A percentile compares a stretch with the other conserved stretches of the same genome.
phyloP scores from a whole-genome alignment of 2,329 filamentous ascomycete genomes.

The Diatrype stigma region DNA sequence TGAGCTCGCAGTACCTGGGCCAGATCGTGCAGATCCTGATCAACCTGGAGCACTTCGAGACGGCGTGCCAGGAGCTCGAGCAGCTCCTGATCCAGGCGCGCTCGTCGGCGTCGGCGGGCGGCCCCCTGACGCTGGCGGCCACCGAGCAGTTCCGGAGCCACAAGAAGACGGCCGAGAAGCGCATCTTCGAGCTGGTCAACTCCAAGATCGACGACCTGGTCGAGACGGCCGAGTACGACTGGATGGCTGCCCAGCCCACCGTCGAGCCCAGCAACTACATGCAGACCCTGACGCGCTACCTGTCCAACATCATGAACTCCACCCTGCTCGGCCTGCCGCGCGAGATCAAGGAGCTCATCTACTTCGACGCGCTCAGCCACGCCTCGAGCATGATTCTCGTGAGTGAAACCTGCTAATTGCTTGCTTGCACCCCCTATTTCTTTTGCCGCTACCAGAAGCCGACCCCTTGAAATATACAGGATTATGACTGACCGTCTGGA shows the following conservation, averaged over 20 bases:
- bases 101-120: conserved; percentile 75
- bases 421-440: too few relatives aligned
- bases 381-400: conserved; percentile 82
- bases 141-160: conserved; percentile 83
- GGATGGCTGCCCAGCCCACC: conserved; percentile 57
- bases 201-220: conserved; percentile 98
- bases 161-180: conserved; percentile 94
- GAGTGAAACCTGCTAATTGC: conserved; percentile 23
- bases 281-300: conserved; percentile 86
- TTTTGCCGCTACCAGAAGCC: too few relatives aligned
- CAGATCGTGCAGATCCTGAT: conserved; percentile 99
- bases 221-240: conserved; percentile 96
- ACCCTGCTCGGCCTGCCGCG: conserved; percentile 89
- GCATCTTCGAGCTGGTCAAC: conserved; percentile 97
- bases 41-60: conserved; percentile 95
- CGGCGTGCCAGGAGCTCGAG: conserved; percentile 85
- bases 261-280: conserved; percentile 87
- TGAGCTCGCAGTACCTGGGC: conserved; percentile 89
- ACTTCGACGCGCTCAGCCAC: conserved; percentile 92
- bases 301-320: conserved; percentile 94
- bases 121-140: conserved; percentile 73
- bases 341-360: conserved; percentile 95
- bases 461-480: too few relatives aligned
- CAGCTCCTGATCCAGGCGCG: conserved; percentile 78
- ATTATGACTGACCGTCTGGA: too few relatives aligned